A percentile compares a stretch with the other conserved stretches of the same genome.
Evolutionary conservation across 2,329 filamentous ascomycete genomes (phyloP).

Genomic region (Monosporascus sp.): DNA sequence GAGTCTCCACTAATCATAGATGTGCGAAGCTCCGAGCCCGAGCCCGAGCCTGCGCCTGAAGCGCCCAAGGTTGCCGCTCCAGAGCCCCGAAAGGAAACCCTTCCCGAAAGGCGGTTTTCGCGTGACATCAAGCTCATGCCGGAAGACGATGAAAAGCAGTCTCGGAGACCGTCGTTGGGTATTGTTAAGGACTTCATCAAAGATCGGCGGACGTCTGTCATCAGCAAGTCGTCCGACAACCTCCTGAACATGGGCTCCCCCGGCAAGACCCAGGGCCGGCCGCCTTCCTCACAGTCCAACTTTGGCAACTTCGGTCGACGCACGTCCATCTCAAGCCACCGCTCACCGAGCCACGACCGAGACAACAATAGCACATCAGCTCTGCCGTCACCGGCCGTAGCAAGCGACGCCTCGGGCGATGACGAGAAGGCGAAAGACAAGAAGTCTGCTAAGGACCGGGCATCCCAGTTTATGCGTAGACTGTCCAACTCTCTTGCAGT

Average conservation of each 20-base stretch:
- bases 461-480: constrained; percentile 53
- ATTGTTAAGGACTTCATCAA: constrained; percentile 58
- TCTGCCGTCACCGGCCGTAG: constrained; percentile 34
- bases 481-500: constrained; percentile 48
- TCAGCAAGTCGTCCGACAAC: constrained; percentile 43
- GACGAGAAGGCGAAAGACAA: constrained; percentile 40
- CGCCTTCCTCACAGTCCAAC: constrained; percentile 40
- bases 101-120: constrained; percentile 44
- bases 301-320: constrained; percentile 47
- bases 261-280: constrained; percentile 41
- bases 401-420: constrained; percentile 41
- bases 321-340: constrained; percentile 59
- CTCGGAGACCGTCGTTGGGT: constrained; percentile 53
- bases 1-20: constrained; percentile 56
- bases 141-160: constrained; percentile 31
- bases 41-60: constrained; percentile 18
- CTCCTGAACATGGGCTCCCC: constrained; percentile 20
- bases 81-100: constrained; percentile 35
- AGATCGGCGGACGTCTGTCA: constrained; percentile 47
- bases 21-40: constrained; percentile 38
- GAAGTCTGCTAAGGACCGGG: constrained; percentile 40
- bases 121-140: constrained; percentile 30
- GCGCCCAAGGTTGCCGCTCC: constrained; percentile 11
- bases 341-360: constrained; percentile 45
- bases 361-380: constrained; percentile 18